Evolutionary conservation across 1,284 basidiomycete species (phyloP), one percentile per base, ranked within the genome.

Genomic region (Sphagnurus paluster): DNA sequence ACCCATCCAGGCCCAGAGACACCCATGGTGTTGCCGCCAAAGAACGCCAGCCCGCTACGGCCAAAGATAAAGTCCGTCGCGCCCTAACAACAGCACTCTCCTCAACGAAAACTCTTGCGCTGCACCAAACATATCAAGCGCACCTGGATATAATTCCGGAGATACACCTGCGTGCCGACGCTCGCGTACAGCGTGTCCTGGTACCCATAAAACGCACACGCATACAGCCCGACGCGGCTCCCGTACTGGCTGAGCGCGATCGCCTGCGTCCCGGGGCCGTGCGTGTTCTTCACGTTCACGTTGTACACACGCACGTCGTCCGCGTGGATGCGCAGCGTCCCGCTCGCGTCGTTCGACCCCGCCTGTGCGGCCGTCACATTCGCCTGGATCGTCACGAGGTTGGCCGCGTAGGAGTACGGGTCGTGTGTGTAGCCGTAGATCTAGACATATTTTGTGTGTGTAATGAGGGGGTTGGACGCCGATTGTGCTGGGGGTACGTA

Each of bases 11-110:
- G 58, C 28, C 66, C 72, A 26, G 59, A 62, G 2, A 69, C 60
- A 5, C 62, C 71, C 25, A 76, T 74, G 4, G 71, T 73, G 52
- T 75, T 76, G 5, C 71, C 71, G 19, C 72, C 70, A 47, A 76
- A 76, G 55, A 69, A 76, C 4, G 72, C 72, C 29, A 58, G 59
- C 32, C 70, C 74, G 5, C 42, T 49, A 29, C 69, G 65, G 4
- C 75, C 75, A 46, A 76, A 77, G 49, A 81, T 79, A 53, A 81
- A 81, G 54, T 82, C 79, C 0, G 68, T 68, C 0, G 76, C 76
- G 24, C 79, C 79, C 71, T 80, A 21, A 19, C 21, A 13, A 6
- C 3, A 13, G 24, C 11, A 16, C 14, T 40, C 35, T 10, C 20
- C 25, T 2, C 20, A 24, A 3, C 17, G 4, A 24, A 13, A 37